Conservation (phyloP, 1,139 yeast genomes). For the Entelexis paramagnoliae region DNA sequence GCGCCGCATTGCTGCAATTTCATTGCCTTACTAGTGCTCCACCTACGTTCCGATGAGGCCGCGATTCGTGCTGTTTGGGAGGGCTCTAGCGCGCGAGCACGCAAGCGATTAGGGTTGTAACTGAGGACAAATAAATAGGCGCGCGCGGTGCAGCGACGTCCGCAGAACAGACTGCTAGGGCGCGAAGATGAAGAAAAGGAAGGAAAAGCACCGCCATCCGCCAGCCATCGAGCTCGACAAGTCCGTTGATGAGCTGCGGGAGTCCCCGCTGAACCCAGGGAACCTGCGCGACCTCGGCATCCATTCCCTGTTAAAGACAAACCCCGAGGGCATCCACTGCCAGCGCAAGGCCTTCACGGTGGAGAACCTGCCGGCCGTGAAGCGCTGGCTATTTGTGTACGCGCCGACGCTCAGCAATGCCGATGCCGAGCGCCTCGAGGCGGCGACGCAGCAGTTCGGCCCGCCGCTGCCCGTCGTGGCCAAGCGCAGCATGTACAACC, state of each 20-base stretch:
- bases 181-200: not conserved
- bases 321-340: not conserved
- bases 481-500: not conserved
- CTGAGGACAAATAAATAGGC: no score
- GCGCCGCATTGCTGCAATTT: no score
- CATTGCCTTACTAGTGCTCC: no score
- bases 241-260: not conserved
- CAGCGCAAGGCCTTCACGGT: not conserved
- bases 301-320: not conserved
- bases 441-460: not conserved
- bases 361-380: not conserved
- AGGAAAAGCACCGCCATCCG: not conserved
- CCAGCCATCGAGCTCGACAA: not conserved
- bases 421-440: not conserved
- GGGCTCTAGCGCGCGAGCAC: no score
- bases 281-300: slow-evolving; percentile 9
- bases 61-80: no score
- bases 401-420: slow-evolving; percentile 2
- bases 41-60: no score
- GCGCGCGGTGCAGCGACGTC: no score
- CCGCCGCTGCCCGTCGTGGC: not conserved
- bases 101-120: no score
- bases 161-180: no score
- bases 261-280: not conserved
- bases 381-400: slow-evolving; percentile 14